Conservation (phyloP, 208 protist genomes). For the Porcisia hertigi region DNA sequence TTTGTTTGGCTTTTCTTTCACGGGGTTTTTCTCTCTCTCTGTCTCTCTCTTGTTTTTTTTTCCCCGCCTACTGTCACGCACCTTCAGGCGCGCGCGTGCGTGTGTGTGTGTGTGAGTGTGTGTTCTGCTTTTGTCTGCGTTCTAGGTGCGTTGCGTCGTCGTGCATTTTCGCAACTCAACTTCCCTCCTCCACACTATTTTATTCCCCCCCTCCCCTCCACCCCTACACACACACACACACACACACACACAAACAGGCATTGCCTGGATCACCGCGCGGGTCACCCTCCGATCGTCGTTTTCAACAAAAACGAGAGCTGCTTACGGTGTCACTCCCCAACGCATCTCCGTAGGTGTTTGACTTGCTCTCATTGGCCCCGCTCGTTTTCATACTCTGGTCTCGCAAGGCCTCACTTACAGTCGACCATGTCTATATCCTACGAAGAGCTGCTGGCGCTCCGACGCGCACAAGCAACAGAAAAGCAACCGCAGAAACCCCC, state of each 20-base stretch:
- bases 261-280: background rate
- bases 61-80: background rate
- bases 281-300: background rate
- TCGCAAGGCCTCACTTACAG: background rate
- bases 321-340: too few relatives aligned
- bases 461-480: constrained; percentile 69
- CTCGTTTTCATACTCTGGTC: constrained; percentile 16
- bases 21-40: background rate
- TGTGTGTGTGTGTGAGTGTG: background rate
- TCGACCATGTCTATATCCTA: constrained; percentile 87
- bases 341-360: background rate
- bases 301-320: background rate
- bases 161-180: background rate
- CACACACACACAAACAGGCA: background rate
- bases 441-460: constrained; percentile 83
- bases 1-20: too few relatives aligned
- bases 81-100: background rate
- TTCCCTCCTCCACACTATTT: background rate
- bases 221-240: background rate
- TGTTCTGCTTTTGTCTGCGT: background rate
- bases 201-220: background rate
- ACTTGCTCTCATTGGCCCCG: too few relatives aligned
- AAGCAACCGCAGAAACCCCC: constrained; percentile 10
- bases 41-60: background rate
- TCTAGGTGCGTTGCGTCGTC: background rate